phyloP scores from a whole-genome alignment of 352 stramenopile species.

The Phytophthora litchii region DNA sequence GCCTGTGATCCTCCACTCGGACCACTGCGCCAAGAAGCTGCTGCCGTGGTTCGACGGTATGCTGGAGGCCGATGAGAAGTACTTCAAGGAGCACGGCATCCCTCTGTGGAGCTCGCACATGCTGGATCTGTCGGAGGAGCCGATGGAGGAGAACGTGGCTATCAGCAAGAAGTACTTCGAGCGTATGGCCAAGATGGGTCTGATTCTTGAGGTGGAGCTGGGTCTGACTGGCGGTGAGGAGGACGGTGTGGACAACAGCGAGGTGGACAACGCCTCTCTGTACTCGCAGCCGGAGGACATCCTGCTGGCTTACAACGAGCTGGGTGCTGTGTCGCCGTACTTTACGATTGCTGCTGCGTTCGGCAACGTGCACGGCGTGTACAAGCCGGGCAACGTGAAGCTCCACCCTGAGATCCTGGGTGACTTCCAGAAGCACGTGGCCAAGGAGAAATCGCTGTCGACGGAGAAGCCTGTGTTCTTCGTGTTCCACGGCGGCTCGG shows the following conservation, averaged over 20 bases:
- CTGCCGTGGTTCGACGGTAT: conserved; percentile 98
- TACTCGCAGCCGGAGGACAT: conserved; percentile 56
- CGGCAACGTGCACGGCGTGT: conserved; percentile 93
- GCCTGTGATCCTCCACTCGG: conserved; percentile 97
- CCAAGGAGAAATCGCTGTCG: conserved; percentile 65
- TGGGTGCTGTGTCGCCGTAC: conserved; percentile 89
- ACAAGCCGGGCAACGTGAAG: conserved; percentile 99
- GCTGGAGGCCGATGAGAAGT: conserved; percentile 94
- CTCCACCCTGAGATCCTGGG: conserved; percentile 97
- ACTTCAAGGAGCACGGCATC: conserved; percentile 94
- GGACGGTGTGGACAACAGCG: conserved; percentile 98
- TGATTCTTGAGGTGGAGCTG: conserved; percentile 98
- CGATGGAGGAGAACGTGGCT: conserved; percentile 97
- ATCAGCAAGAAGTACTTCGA: conserved; percentile 98
- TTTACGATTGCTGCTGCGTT: conserved; percentile 95
- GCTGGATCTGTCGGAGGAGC: conserved; percentile 98
- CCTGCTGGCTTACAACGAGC: conserved; percentile 94
- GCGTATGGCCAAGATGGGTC: conserved; percentile 95
- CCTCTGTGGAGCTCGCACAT: conserved; percentile 98
- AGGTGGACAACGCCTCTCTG: conserved; percentile 94
- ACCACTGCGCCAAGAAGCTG: conserved; percentile 99
- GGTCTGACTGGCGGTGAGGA: conserved; percentile 98
- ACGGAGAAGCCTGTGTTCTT: conserved; percentile 97
- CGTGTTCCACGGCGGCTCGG: conserved; percentile 99
- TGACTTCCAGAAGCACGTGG: conserved; percentile 94